Percentiles rank a stretch among this genome's conserved stretches.
These are phyloP conservation scores for Fusarium sp. DNA, from an alignment of 2,329 filamentous ascomycete genomes.

Conservation along the genomic window DNA sequence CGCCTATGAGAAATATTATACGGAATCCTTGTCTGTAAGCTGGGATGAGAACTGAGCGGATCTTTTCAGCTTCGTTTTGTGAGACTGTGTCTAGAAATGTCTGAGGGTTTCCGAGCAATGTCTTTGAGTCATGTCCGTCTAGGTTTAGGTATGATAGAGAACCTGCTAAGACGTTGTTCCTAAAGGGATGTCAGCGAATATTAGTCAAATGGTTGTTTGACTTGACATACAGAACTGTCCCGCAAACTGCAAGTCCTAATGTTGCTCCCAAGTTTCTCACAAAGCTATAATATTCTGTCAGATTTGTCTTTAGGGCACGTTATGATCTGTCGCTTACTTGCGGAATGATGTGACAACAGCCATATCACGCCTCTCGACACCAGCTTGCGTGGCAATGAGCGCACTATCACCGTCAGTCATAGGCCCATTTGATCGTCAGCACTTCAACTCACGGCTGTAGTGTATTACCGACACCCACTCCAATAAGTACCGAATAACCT, in stretches of 20 bases:
- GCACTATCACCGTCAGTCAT: constrained; percentile 41
- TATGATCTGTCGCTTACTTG: constrained; percentile 45
- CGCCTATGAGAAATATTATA: constrained; percentile 51
- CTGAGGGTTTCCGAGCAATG: constrained; percentile 47
- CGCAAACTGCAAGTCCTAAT: constrained; percentile 51
- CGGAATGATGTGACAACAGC: constrained; percentile 55
- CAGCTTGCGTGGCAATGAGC: constrained; percentile 64
- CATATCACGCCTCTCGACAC: constrained; percentile 60
- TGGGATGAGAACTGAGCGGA: constrained; percentile 47
- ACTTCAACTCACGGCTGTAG: constrained; percentile 54
- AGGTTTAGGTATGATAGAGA: constrained; percentile 44
- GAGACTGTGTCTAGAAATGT: constrained; percentile 45
- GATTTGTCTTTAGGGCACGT: not conserved
- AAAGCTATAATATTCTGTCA: constrained; percentile 42
- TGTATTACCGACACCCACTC: constrained; percentile 61
- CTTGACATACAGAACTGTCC: constrained; percentile 49
- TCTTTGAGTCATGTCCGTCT: constrained; percentile 30
- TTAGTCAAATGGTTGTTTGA: accelerated
- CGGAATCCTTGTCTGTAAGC: constrained; percentile 50
- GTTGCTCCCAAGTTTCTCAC: constrained; percentile 52
- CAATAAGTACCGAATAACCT: constrained; percentile 62
- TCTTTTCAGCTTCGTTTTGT: constrained; percentile 39
- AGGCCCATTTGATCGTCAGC: too few species aligned
- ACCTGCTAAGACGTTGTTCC: constrained; percentile 50
- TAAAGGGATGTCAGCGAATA: constrained; percentile 12